Percentiles rank a stretch among this genome's conserved stretches.
Evolutionary conservation across 192 early-diverging fungal species (phyloP).

Genomic region (Backusella liffmaniae): DNA sequence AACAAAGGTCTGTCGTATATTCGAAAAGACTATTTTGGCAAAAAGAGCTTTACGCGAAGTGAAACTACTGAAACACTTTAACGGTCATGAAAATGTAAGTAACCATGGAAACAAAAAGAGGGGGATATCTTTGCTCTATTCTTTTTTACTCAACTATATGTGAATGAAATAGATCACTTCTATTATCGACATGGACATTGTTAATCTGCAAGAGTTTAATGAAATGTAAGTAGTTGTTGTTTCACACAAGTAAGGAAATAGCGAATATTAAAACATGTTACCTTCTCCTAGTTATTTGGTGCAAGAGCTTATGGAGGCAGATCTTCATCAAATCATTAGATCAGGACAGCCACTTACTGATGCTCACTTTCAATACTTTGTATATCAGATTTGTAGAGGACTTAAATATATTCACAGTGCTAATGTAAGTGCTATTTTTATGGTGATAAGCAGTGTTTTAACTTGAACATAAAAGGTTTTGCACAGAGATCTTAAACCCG

Average conservation of each 20-base stretch:
- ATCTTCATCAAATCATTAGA: slow-evolving; percentile 71
- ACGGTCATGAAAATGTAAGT: slow-evolving; percentile 85
- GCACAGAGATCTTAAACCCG: slow-evolving; percentile 90
- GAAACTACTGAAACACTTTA: slow-evolving; percentile 88
- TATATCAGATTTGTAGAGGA: slow-evolving; percentile 67
- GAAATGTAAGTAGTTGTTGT: slow-evolving; percentile 35
- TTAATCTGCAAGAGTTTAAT: slow-evolving; percentile 47
- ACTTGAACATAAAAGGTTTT: slow-evolving; percentile 49
- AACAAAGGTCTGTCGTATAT: slow-evolving; percentile 72
- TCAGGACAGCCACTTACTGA: slow-evolving; percentile 37
- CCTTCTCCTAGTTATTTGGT: slow-evolving; percentile 33
- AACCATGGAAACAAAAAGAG: background rate
- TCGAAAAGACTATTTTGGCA: slow-evolving; percentile 80
- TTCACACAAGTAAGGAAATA: background rate
- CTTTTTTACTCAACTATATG: background rate
- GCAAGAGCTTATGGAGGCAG: slow-evolving; percentile 70
- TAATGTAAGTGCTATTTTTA: slow-evolving; percentile 27
- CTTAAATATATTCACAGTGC: slow-evolving; percentile 75
- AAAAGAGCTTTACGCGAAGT: slow-evolving; percentile 89
- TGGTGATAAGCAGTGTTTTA: background rate
- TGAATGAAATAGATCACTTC: slow-evolving; percentile 37
- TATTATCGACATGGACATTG: slow-evolving; percentile 63
- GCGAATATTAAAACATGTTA: background rate
- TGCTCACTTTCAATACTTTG: slow-evolving; percentile 60
- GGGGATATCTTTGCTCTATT: background rate